Base-by-base conservation (phyloP, 2,329 filamentous ascomycete species). In the Conoideocrella luteorostrata region DNA sequence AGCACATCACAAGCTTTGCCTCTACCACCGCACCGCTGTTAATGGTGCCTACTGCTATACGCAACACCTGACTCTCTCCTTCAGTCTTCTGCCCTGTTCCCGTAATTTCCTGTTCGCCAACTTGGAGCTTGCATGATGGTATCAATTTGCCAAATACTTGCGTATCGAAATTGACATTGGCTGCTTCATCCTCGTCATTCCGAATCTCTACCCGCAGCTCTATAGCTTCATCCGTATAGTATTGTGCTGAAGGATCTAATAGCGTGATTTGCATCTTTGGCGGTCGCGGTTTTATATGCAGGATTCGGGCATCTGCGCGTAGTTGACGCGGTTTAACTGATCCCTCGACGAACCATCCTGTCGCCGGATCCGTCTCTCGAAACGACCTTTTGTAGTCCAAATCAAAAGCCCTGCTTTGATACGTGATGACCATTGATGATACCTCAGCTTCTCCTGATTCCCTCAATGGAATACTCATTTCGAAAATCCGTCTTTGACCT, bases 221-320 rank as follows among this genome's bases (percentile, higher is more conserved):
- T 22, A 96, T 77, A 0, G 69, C 62, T 65, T 98, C 93, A 54
- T 94, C 85, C 2, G 86, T 86, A 59, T 95, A 97, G 61, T 91
- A 94, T 43, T 89, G 82, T 11, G 79, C 74, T 45, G 75, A 70
- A 7, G 83, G 64, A 32, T 79, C 74, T 2, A 77, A 69, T 9
- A 88, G 67, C 21, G 69, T 75, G 36, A 98, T 78, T 53, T 88
- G 82, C 69, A 98, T 80, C 64, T 96, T 97, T 1, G 93, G 93
- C 22, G 91, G 93, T 51, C 94, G 86, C 2, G 93, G 91, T 43
- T 89, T 73, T 20, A 98, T 81, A 44, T 79, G 82, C 44, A 95
- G 77, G 2, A 69, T 67, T 26, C 77, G 70, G 7, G 76, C 66
- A 37, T 75, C 69, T 10, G 64, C 52, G 7, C 78, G 70, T 22